Conservation (phyloP, 306 rosid species). For the Lagenaria siceraria region DNA sequence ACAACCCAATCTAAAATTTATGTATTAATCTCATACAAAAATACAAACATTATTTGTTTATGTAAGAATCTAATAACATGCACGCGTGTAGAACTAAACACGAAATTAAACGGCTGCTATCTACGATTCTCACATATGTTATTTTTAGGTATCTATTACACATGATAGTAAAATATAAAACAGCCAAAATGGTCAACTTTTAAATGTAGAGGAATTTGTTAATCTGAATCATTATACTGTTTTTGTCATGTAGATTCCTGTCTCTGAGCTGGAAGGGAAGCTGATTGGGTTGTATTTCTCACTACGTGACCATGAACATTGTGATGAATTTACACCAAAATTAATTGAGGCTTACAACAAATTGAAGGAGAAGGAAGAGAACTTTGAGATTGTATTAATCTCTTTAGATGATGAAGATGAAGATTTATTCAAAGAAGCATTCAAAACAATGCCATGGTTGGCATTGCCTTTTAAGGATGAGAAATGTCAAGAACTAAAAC, state of each 20-base stretch:
- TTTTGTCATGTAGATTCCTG: conserved; percentile 16
- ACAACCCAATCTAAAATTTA: too few relatives aligned
- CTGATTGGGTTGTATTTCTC: conserved; percentile 48
- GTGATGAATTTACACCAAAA: conserved; percentile 24
- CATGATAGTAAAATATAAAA: too few relatives aligned
- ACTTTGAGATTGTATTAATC: conserved; percentile 48
- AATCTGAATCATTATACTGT: not conserved
- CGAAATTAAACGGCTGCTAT: too few relatives aligned
- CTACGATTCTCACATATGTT: too few relatives aligned
- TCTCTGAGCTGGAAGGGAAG: conserved; percentile 63
- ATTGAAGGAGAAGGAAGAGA: conserved; percentile 41
- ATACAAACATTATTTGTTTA: too few relatives aligned
- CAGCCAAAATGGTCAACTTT: too few relatives aligned
- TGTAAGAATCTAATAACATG: too few relatives aligned
- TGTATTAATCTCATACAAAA: too few relatives aligned
- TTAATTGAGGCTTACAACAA: conserved; percentile 41
- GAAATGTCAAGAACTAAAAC: conserved; percentile 18
- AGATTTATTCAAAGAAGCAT: conserved; percentile 20
- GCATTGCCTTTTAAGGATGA: conserved; percentile 55
- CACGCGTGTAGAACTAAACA: too few relatives aligned
- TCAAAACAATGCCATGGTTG: conserved; percentile 42
- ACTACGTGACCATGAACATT: not conserved
- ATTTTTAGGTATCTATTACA: too few relatives aligned
- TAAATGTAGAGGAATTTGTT: too few relatives aligned
- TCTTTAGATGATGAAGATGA: conserved; percentile 40